Evolutionary conservation across 257 asterid genomes (phyloP), one percentile per base, ranked within the genome.

Genomic region (Anisodus tanguticus): DNA sequence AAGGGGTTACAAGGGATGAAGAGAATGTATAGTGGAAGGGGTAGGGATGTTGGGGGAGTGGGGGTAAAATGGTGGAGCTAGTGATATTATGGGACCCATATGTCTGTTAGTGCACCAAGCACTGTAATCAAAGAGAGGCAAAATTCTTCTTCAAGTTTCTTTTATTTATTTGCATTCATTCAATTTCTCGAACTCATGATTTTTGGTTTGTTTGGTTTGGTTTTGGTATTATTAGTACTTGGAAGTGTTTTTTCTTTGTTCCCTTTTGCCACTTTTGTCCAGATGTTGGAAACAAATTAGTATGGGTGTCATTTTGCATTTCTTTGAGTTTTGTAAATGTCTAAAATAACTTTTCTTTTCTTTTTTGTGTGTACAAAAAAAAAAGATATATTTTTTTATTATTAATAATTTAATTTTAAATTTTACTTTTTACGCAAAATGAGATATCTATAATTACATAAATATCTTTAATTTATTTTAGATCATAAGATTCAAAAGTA

Each of bases 101-200:
- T 92, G 95, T 92, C 91, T 86, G 64, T 79, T 67, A 78, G 89
- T 90, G 94, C 92, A 83, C 87, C 77, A 82, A 85, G 85, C 91
- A 87, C 85, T 84, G 88, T 13, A 86, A 13, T 79, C 37, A 6
- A 77, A 77, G 43, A 49, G n/a, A 19, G 53, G 45, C 31, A 59
- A 77, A 81, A 63, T 47, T 81, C 84, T 81, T 81, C 62, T 81
- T 49, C 84, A 81, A 81, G 84, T 9, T 81, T 63, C 77, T 62
- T 80, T 12, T 6, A 10, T 79, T 45, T 62, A 59, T 11, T 22
- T 79, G 41, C 45, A 45, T 74, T 45, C 82, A 55, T 62, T 80
- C 63, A 81, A 63, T 81, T 63, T 81, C 63, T 80, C 47, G 2
- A 59, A 62, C 83, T 80, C 2, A 1, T 31, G 35, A 31, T 31